Conservation (phyloP, 2,329 filamentous ascomycete species). For the Stachybotrys elegans region DNA sequence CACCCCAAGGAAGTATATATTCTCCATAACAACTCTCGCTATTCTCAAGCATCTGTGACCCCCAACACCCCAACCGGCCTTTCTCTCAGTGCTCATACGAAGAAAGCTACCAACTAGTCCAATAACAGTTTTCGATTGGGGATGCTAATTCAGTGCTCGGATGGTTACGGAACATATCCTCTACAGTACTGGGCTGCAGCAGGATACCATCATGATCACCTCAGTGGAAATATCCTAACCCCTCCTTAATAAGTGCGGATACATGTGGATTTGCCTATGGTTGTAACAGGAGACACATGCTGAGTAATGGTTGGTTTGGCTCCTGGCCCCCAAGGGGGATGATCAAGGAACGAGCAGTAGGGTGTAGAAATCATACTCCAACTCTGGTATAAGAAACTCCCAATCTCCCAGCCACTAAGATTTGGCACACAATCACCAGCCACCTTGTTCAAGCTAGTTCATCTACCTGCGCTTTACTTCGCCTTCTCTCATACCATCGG, state of each 20-base stretch:
- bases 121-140: constrained; percentile 22
- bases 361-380: no score
- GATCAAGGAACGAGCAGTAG: no score
- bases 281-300: no score
- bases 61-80: constrained; percentile 34
- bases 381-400: no score
- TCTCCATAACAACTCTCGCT: constrained; percentile 37
- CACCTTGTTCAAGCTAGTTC: background rate
- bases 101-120: constrained; percentile 28
- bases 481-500: background rate
- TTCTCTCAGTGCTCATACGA: constrained; percentile 25
- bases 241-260: no score
- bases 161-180: constrained; percentile 42
- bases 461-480: background rate
- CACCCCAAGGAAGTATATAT: constrained; percentile 39
- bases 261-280: no score
- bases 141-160: constrained; percentile 26
- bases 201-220: constrained; percentile 43
- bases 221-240: no score
- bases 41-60: constrained; percentile 33
- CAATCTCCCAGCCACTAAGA: no score
- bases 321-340: no score
- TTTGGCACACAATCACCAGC: background rate
- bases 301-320: no score
- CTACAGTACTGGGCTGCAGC: constrained; percentile 33